phyloP scores from a whole-genome alignment of 331 rosid species.

The Cydonia oblonga region DNA sequence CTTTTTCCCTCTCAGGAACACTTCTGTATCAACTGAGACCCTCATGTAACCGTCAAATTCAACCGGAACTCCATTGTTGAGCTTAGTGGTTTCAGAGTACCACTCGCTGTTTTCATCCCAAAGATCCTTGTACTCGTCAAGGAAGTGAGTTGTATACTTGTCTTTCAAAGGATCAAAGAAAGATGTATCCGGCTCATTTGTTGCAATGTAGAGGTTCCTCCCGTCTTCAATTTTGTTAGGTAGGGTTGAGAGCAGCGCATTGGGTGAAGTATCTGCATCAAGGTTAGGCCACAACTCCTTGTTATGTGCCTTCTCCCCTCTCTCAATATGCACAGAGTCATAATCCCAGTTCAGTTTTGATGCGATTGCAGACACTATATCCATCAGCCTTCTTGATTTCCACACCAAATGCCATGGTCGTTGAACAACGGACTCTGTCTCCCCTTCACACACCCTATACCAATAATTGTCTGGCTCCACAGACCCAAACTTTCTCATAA shows the following conservation, averaged over 20 bases:
- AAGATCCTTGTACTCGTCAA: conserved; percentile 76
- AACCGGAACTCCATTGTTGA: conserved; percentile 56
- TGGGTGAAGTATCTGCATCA: conserved; percentile 73
- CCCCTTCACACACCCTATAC: conserved; percentile 98
- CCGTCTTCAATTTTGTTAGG: conserved; percentile 71
- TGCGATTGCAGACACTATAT: conserved; percentile 73
- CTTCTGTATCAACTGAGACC: conserved; percentile 86
- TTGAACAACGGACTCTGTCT: conserved; percentile 75
- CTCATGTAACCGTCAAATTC: conserved; percentile 98
- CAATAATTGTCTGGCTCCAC: conserved; percentile 95
- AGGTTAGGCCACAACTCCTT: conserved; percentile 95
- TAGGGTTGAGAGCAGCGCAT: conserved; percentile 58
- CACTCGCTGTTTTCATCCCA: conserved; percentile 85
- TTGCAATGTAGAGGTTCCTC: conserved; percentile 78
- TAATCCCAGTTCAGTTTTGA: conserved; percentile 88
- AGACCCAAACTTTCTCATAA: conserved; percentile 80
- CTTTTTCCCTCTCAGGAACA: conserved; percentile 91
- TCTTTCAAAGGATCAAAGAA: conserved; percentile 84
- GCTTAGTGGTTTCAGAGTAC: conserved; percentile 64
- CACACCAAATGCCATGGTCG: conserved; percentile 95
- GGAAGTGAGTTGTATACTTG: conserved; percentile 78
- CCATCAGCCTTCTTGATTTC: conserved; percentile 94
- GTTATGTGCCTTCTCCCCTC: conserved; percentile 92
- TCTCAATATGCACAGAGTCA: conserved; percentile 78
- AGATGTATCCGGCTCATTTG: conserved; percentile 61